These are phyloP conservation scores for Posidonia oceanica DNA, from an alignment of 116 monocot genomes.

Conservation along the genomic window DNA sequence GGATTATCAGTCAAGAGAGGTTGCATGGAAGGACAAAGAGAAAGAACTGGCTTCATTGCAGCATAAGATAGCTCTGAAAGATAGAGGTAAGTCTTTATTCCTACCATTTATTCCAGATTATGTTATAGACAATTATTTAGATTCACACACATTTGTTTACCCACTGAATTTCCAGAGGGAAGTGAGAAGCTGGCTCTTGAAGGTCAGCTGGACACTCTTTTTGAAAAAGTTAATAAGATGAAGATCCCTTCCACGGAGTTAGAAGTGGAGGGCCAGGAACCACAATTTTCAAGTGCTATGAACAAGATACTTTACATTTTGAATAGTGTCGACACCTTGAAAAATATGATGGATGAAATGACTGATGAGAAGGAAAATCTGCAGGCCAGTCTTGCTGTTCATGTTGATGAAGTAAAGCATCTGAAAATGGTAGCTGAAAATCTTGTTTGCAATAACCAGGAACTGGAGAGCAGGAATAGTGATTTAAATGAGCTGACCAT, in stretches of 20 bases:
- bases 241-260: slow-evolving; percentile 26
- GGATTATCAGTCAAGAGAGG: slow-evolving; percentile 7
- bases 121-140: neutral
- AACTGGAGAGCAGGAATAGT: slow-evolving; percentile 30
- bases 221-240: slow-evolving; percentile 47
- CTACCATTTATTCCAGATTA: slow-evolving; percentile 8
- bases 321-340: slow-evolving; percentile 39
- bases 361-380: slow-evolving; percentile 55
- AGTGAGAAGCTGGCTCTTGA: slow-evolving; percentile 23
- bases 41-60: slow-evolving; percentile 27
- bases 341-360: slow-evolving; percentile 21
- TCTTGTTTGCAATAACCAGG: slow-evolving; percentile 15
- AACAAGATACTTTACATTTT: slow-evolving; percentile 64
- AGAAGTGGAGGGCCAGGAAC: slow-evolving; percentile 8
- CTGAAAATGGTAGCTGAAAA: slow-evolving; percentile 37
- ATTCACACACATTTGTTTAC: slow-evolving; percentile 7
- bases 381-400: slow-evolving; percentile 39
- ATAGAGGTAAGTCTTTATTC: slow-evolving; percentile 29
- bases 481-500: slow-evolving; percentile 38
- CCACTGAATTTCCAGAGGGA: slow-evolving; percentile 28
- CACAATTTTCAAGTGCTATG: slow-evolving; percentile 26
- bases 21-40: slow-evolving; percentile 8
- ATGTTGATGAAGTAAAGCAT: slow-evolving; percentile 42
- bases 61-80: slow-evolving; percentile 25
- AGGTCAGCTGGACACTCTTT: slow-evolving; percentile 38